Evolutionary conservation across 495 filamentous ascomycete species (phyloP).

Genomic region (Beverwykella pulmonaria): DNA sequence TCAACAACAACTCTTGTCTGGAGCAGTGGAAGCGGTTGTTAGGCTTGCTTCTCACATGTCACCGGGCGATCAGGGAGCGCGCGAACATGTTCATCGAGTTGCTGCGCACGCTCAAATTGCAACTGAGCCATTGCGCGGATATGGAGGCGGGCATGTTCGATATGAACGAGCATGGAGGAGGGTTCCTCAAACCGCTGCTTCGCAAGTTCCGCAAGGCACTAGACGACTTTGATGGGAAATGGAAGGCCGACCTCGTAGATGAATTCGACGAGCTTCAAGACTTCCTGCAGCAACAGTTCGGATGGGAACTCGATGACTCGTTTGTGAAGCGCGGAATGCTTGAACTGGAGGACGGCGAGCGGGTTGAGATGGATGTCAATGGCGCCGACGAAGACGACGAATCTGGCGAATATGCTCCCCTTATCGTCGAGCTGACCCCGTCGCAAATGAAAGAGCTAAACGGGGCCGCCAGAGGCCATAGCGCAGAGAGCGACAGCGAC

Average conservation of each 20-base stretch:
- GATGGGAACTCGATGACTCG: constrained; percentile 65
- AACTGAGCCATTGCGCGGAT: constrained; percentile 71
- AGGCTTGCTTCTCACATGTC: constrained; percentile 70
- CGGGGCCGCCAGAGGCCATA: constrained; percentile 5
- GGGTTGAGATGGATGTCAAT: constrained; percentile 74
- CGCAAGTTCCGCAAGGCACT: constrained; percentile 53
- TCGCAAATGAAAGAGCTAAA: constrained; percentile 41
- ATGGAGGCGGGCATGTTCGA: constrained; percentile 65
- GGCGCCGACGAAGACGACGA: constrained; percentile 82
- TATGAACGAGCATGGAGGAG: constrained; percentile 55
- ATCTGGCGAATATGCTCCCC: constrained; percentile 81
- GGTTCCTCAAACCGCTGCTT: constrained; percentile 58
- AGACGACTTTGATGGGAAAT: constrained; percentile 39
- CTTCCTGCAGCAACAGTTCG: constrained; percentile 59
- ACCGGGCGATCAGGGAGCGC: constrained; percentile 57
- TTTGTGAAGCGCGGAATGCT: constrained; percentile 66
- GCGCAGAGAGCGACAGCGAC: not conserved
- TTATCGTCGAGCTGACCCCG: constrained; percentile 68
- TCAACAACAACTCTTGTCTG: constrained; percentile 83
- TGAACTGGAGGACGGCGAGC: constrained; percentile 74
- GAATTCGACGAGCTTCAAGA: constrained; percentile 61
- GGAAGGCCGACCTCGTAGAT: constrained; percentile 48
- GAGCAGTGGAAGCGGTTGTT: constrained; percentile 86
- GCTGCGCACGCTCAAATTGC: constrained; percentile 65
- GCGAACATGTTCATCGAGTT: constrained; percentile 63